phyloP scores from a whole-genome alignment of 2,329 filamentous ascomycete genomes.

The Xylariaceae sp. region DNA sequence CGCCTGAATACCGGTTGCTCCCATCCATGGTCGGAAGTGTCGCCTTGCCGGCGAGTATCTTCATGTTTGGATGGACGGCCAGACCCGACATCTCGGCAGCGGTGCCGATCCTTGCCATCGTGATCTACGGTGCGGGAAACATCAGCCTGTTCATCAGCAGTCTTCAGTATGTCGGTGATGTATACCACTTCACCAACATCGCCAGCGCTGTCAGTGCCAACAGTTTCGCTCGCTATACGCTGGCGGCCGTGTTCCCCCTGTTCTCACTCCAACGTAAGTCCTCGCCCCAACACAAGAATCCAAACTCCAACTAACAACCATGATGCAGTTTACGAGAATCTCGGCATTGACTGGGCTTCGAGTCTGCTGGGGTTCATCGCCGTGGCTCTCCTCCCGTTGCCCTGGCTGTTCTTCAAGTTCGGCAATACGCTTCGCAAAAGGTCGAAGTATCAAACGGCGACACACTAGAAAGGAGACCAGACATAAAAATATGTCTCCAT shows the following conservation, averaged over 20 bases:
- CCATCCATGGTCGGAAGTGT: conserved; percentile 54
- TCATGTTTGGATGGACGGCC: conserved; percentile 58
- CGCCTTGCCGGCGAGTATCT: conserved; percentile 48
- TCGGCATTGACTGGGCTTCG: conserved; percentile 44
- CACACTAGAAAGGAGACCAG: conserved; percentile 14
- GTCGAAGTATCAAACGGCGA: conserved; percentile 38
- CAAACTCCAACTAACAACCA: background rate
- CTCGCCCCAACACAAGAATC: too few relatives aligned
- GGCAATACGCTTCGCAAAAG: conserved; percentile 39
- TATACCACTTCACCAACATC: conserved; percentile 49
- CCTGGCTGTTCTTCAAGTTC: conserved; percentile 48
- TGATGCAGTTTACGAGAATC: conserved; percentile 38
- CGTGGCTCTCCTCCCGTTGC: conserved; percentile 44
- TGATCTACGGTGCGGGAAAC: conserved; percentile 57
- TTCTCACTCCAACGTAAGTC: conserved; percentile 53
- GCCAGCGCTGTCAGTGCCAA: conserved; percentile 58
- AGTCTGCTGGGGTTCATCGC: conserved; percentile 45
- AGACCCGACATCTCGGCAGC: conserved; percentile 43
- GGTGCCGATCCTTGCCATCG: conserved; percentile 45
- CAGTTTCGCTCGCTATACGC: conserved; percentile 49
- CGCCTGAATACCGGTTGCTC: conserved; percentile 54
- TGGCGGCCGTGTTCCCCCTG: conserved; percentile 54
- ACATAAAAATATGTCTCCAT: background rate
- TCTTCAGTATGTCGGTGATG: conserved; percentile 41
- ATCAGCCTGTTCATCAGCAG: conserved; percentile 51